Base-by-base conservation (phyloP, 2,329 filamentous ascomycete genomes). In the Scedosporium dehoogii region DNA sequence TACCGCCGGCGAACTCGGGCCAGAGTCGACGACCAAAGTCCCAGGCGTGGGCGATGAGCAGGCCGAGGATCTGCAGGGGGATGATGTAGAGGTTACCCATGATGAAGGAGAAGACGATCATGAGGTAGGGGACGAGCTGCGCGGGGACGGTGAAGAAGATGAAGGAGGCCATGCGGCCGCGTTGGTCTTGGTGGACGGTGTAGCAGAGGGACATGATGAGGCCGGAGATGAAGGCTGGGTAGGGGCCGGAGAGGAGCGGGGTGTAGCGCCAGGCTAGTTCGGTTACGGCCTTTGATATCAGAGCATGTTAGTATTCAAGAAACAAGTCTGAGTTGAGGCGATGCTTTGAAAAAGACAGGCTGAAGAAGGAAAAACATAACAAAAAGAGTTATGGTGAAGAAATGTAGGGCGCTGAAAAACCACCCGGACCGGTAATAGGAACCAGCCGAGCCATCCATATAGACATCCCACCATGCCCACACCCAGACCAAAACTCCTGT, bases 11-110 rank as follows among this genome's bases (percentile, higher is more conserved):
- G 71, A 94, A 94, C 62, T 90, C 85, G 4, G 94, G 94, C 80
- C 92, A 97, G 51, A 97, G 81, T 58, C 90, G 84, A 2, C 90
- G 91, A 59, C 97, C 74, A 71, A 97, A 99, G 72, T 97, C 90
- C 74, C 91, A 96, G 21, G 94, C 70, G 73, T 99, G 94, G 4
- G 92, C 92, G 12, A 92, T 90, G 53, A 96, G 66, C 10, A 99
- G 80, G n/a, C 94, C 94, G 41, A 85, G 90, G 4, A 85, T 73
- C 70, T 96, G 86, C 3, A 86, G 69, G 62, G 89, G 71, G 10
- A 89, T 81, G 18, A 75, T 75, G 3, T 73, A 67, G 42, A 80
- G 79, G 10, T 87, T 87, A 4, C 76, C 79, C 0, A 69, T 71
- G 71, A 89, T 84, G 61, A 97, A 80, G 10, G 88, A 88, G 69